Evolutionary conservation across 2,329 filamentous ascomycete genomes (phyloP).

Genomic region (Botrytis sinoallii): DNA sequence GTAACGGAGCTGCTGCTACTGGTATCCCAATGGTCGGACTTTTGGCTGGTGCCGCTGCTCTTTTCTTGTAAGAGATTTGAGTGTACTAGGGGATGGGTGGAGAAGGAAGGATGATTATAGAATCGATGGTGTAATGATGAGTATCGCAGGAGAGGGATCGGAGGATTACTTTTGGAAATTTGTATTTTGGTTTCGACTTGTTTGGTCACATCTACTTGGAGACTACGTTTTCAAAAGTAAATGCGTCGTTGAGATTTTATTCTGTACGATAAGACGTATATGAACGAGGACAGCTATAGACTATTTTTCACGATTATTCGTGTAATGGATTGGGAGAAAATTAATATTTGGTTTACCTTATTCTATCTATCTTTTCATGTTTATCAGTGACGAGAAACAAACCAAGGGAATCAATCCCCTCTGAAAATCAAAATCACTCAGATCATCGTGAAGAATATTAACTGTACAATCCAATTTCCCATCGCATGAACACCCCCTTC

Average conservation of each 20-base stretch:
- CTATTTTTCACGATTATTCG: neutral
- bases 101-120: neutral
- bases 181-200: neutral
- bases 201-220: neutral
- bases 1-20: constrained; percentile 14
- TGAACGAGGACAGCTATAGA: constrained; percentile 3
- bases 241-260: neutral
- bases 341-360: neutral
- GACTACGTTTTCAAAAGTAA: neutral
- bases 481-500: neutral
- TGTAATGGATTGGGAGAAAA: constrained; percentile 1
- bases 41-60: constrained; percentile 15
- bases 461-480: neutral
- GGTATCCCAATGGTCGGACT: constrained; percentile 18
- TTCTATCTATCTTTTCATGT: neutral
- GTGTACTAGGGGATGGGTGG: neutral
- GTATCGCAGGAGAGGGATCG: neutral
- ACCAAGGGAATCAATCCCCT: neutral
- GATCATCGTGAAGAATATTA: neutral
- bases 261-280: neutral
- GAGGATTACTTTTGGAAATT: neutral
- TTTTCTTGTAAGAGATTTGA: constrained; percentile 12
- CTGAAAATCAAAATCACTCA: neutral
- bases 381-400: neutral
- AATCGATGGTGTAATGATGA: constrained; percentile 10